Evolutionary conservation across 257 asterid species (phyloP).

Genomic region (Mitragyna speciosa): DNA sequence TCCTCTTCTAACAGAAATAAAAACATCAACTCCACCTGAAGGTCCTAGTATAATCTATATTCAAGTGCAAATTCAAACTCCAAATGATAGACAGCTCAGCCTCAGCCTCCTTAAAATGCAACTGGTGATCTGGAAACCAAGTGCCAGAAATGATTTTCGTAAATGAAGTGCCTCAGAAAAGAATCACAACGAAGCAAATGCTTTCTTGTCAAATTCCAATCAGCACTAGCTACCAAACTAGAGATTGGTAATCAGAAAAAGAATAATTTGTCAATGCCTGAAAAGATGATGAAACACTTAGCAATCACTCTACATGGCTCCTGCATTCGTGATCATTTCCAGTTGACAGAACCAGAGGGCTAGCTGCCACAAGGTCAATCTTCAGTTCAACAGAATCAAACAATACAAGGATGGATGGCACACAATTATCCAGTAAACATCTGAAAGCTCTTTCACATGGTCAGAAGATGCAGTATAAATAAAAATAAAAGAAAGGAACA

Average conservation of each 20-base stretch:
- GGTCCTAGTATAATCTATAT: neutral
- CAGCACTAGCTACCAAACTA: neutral
- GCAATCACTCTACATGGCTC: neutral
- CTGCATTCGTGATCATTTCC: neutral
- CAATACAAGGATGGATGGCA: neutral
- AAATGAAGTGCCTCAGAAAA: neutral
- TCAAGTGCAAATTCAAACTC: neutral
- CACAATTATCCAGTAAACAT: neutral
- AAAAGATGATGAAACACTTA: neutral
- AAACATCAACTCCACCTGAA: conserved; percentile 33
- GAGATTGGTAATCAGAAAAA: neutral
- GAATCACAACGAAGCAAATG: neutral
- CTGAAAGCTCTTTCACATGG: no score
- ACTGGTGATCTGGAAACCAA: neutral
- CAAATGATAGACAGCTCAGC: neutral
- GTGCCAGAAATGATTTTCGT: neutral
- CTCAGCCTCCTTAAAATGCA: neutral
- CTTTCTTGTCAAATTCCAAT: neutral
- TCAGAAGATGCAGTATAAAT: neutral
- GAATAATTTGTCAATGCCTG: neutral
- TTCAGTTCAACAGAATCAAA: neutral
- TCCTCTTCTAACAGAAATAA: conserved; percentile 30
- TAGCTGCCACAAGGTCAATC: neutral
- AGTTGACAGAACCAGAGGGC: neutral
- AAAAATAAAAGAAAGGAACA: neutral